Percentiles rank a stretch among this genome's conserved stretches.
Evolutionary conservation across 495 filamentous ascomycete species (phyloP).

Genomic region (Elaphomyces granulatus): DNA sequence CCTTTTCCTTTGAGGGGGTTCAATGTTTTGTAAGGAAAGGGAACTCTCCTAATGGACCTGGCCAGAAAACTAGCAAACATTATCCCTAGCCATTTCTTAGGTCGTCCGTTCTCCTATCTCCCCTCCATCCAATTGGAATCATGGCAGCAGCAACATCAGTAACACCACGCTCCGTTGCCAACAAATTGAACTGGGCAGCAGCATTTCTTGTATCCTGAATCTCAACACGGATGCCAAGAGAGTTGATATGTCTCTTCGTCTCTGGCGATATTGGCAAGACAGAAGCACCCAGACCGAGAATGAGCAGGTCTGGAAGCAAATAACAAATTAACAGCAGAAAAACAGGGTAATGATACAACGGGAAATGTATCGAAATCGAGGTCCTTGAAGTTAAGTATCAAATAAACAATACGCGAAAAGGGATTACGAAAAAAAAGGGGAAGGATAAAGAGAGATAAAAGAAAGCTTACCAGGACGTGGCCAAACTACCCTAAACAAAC

Average conservation of each 20-base stretch:
- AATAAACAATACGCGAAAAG: no score
- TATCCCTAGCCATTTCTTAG: not conserved
- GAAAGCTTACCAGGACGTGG: slow-evolving; percentile 68
- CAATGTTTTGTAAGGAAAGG: slow-evolving; percentile 19
- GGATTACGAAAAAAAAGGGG: slow-evolving; percentile 8
- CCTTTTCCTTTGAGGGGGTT: slow-evolving; percentile 17
- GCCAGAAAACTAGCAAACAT: not conserved
- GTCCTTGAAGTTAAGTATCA: no score
- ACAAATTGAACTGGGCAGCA: slow-evolving; percentile 75
- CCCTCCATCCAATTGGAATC: slow-evolving; percentile 73
- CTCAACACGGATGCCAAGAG: slow-evolving; percentile 73
- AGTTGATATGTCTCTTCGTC: slow-evolving; percentile 54
- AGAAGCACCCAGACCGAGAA: slow-evolving; percentile 67
- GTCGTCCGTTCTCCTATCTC: slow-evolving; percentile 15
- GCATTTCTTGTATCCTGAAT: slow-evolving; percentile 89
- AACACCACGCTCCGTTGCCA: slow-evolving; percentile 72
- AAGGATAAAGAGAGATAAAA: slow-evolving; percentile 3
- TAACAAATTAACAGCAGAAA: slow-evolving; percentile 8
- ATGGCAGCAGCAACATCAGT: slow-evolving; percentile 73
- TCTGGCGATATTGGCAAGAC: slow-evolving; percentile 64
- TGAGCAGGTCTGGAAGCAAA: slow-evolving; percentile 56
- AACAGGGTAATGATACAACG: no score
- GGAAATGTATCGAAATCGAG: no score
- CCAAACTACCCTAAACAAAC: slow-evolving; percentile 64
- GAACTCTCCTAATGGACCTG: slow-evolving; percentile 7